Percentiles rank a stretch among this genome's conserved stretches.
These are phyloP conservation scores for Leptographium lundbergii DNA, from an alignment of 2,329 filamentous ascomycete species.

Conservation along the genomic window DNA sequence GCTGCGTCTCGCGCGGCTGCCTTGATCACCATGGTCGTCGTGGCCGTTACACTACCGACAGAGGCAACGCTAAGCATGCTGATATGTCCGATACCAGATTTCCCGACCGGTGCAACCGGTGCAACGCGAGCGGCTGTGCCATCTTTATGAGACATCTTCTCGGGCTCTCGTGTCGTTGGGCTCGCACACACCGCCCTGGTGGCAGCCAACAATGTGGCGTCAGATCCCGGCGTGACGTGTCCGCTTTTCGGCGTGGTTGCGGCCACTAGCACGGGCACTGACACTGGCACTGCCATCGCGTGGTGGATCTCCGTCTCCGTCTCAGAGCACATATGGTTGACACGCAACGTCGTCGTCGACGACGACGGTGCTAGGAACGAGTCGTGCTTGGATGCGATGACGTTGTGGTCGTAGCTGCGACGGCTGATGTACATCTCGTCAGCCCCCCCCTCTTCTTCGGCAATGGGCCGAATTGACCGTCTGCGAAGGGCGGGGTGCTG, in stretches of 20 bases:
- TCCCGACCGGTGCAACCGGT: neutral
- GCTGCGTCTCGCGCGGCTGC: neutral
- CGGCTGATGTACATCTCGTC: neutral
- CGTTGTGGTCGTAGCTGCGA: neutral
- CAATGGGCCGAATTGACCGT: conserved; percentile 17
- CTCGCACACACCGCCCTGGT: neutral
- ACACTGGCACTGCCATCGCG: neutral
- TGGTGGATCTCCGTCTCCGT: neutral
- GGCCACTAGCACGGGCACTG: neutral
- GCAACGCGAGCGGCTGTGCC: neutral
- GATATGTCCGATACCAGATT: neutral
- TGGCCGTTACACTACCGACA: neutral
- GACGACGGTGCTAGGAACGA: conserved; percentile 35
- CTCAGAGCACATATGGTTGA: neutral
- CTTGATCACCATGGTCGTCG: neutral
- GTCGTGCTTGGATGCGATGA: conserved; percentile 35
- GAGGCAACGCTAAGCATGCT: neutral
- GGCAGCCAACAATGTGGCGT: neutral
- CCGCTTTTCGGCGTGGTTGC: neutral
- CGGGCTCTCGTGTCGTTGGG: neutral
- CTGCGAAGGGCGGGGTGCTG: conserved; percentile 40
- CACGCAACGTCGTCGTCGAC: neutral
- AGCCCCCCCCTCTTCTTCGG: conserved; percentile 15
- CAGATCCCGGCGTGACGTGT: neutral
- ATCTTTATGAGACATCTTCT: neutral